Conservation (phyloP, 257 asterid genomes). For the Nicotiana obtusifolia region DNA sequence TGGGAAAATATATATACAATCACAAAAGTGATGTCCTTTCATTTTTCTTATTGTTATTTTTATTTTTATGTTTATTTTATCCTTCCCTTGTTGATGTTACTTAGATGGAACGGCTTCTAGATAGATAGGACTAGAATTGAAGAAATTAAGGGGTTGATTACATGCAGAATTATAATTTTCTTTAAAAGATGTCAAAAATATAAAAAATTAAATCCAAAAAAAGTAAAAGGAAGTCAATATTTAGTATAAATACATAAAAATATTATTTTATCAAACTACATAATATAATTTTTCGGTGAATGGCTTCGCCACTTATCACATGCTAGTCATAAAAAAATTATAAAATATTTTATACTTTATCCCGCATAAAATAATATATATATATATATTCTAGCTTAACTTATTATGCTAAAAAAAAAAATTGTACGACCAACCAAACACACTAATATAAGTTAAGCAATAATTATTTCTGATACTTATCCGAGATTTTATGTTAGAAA, state of each 20-base stretch:
- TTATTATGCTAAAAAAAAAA: not conserved
- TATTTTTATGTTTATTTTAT: not conserved
- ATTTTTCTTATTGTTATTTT: not conserved
- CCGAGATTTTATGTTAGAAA: not conserved
- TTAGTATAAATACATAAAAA: too few species aligned
- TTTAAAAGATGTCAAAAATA: too few species aligned
- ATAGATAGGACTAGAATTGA: not conserved
- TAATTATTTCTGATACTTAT: too few species aligned
- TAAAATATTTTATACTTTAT: too few species aligned
- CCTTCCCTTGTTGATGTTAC: not conserved
- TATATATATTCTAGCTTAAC: too few species aligned
- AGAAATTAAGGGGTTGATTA: not conserved
- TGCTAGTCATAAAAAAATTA: too few species aligned
- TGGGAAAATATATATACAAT: not conserved
- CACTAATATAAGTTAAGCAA: too few species aligned
- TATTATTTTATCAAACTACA: fast-evolving
- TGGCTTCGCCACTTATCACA: too few species aligned
- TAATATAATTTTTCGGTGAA: fast-evolving
- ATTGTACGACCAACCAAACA: not conserved
- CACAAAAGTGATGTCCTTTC: not conserved
- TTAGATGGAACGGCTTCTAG: not conserved
- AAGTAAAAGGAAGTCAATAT: too few species aligned
- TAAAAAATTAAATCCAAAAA: too few species aligned
- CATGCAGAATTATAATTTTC: too few species aligned
- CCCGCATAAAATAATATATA: not conserved